Evolutionary conservation across 2,329 filamentous ascomycete species (phyloP), one percentile per base, ranked within the genome.

Genomic region (Aspergillus viridinutans): DNA sequence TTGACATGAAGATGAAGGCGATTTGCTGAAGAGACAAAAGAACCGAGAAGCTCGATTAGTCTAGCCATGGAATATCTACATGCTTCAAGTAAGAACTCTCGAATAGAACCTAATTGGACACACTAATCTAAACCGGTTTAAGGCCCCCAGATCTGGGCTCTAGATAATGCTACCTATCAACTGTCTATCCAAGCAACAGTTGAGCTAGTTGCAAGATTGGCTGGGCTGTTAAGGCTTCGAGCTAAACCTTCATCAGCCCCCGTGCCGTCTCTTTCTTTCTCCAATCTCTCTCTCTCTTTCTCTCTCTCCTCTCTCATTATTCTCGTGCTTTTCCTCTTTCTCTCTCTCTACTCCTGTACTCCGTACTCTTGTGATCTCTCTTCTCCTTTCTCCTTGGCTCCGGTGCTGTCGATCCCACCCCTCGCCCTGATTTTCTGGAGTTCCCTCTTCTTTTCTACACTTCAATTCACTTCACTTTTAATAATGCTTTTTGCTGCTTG

Each of bases 201-300:
- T 17, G 32, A 17, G 32, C 32, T 17, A 35, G 32, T 6, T 14
- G 32, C 32, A 17, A 35, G 32, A 35, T 35, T 35, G 32, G 32
- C 32, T 35, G 32, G 14, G 14, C 32, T 35, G 32, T 35, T 14
- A 4, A 35, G 32, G 32, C 32, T 38, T 38, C 21, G n/a, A 49
- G 21, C 45, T 28, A 49, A 49, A 28, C 45, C 45, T 49, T 20
- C 50, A 54, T 20, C 50, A 54, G 45, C 25, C 21, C 21, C 54
- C 25, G 45, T 53, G 32, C 45, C 53, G 45, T 50, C 49, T 12
- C 52, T 14, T 26, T n/a, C 52, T 14, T 21, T 52, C 28, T 51
- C 49, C 55, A 53, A 50, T 55, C 55, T 52, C 43, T 47, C 38
- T 54, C 23, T 38, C 49, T 54, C 26, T 28, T 50, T 53, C 47